Conservation (phyloP, 306 rosid species). For the Lathyrus oleraceus region DNA sequence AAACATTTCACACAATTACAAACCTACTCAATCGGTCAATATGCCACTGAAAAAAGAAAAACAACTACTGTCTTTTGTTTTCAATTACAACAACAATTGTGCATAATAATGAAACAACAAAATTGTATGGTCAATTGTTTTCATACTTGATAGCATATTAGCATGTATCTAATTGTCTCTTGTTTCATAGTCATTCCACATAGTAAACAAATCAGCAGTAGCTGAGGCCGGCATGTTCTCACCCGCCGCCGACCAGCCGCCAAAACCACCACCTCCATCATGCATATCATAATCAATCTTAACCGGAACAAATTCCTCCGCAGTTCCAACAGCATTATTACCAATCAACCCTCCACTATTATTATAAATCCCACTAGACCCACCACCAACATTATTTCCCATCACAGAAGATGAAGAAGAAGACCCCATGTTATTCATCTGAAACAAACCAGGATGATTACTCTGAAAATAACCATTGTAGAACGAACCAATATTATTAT, state of each 20-base stretch:
- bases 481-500: conserved; percentile 41
- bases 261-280: conserved; percentile 56
- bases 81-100: neutral
- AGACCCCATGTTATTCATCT: conserved; percentile 63
- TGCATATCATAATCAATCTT: conserved; percentile 82
- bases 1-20: neutral
- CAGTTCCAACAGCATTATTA: conserved; percentile 39
- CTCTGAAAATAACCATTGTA: conserved; percentile 61
- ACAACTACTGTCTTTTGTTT: conserved; percentile 31
- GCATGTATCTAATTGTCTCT: neutral
- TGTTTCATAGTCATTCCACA: conserved; percentile 71
- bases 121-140: conserved; percentile 23
- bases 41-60: conserved; percentile 26
- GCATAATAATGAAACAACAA: neutral
- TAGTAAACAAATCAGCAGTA: conserved; percentile 57
- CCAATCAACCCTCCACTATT: conserved; percentile 45
- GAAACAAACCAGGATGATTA: conserved; percentile 77
- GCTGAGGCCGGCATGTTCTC: conserved; percentile 59
- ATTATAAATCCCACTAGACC: conserved; percentile 36
- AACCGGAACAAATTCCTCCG: conserved; percentile 63
- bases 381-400: conserved; percentile 45
- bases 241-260: conserved; percentile 60
- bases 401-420: conserved; percentile 50
- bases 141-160: neutral
- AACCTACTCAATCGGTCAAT: conserved; percentile 15